phyloP scores from a whole-genome alignment of 352 stramenopile genomes.

The Hyphochytrium catenoides region DNA sequence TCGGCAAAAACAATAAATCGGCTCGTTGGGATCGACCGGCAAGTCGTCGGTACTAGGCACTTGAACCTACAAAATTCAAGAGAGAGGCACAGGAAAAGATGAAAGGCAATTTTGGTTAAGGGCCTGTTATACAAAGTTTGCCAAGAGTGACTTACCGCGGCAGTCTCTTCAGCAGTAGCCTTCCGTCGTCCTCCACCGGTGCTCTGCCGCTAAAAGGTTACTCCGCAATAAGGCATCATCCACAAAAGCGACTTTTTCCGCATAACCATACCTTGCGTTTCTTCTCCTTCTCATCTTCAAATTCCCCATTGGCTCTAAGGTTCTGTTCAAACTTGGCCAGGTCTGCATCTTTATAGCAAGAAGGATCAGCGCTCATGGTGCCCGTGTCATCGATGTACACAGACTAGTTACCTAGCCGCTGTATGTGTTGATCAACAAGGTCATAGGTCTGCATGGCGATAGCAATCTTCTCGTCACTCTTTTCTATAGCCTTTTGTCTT shows the following conservation, averaged over 20 bases:
- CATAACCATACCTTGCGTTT: no score
- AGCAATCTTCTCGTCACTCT: constrained; percentile 61
- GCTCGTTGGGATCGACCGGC: constrained; percentile 58
- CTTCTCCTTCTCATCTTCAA: constrained; percentile 45
- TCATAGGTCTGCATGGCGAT: constrained; percentile 60
- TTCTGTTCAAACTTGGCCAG: constrained; percentile 37
- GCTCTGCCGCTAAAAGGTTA: no score
- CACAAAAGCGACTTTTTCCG: no score
- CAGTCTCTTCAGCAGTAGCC: no score
- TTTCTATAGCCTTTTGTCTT: constrained; percentile 41
- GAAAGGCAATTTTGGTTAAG: neutral
- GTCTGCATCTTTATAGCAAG: no score
- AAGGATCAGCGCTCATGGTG: no score
- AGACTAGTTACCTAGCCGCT: constrained; percentile 35
- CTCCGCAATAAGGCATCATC: no score
- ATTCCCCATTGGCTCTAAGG: constrained; percentile 44
- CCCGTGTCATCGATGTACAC: no score
- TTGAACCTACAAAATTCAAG: neutral
- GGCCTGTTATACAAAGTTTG: constrained; percentile 2
- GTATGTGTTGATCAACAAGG: constrained; percentile 59
- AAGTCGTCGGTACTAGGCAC: constrained; percentile 45
- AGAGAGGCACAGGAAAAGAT: neutral
- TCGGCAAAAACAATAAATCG: constrained; percentile 57
- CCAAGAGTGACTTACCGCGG: constrained; percentile 15
- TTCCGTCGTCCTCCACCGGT: no score